These are phyloP conservation scores for Rhododendron henanense DNA, from an alignment of 148 eudicot species.

Conservation along the genomic window DNA sequence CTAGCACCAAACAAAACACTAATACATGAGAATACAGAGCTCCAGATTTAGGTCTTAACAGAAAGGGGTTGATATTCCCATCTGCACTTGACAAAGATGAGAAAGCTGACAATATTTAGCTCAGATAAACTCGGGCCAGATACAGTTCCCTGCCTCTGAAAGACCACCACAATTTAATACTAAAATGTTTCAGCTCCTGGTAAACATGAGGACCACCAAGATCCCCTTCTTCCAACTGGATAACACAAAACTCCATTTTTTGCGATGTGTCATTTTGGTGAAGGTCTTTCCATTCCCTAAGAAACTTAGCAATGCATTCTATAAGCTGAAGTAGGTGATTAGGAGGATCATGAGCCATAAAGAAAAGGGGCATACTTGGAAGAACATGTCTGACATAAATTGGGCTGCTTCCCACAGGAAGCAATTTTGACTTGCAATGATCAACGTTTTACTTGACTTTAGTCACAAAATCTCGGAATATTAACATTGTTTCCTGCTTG, in stretches of 20 bases:
- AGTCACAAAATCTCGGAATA: background rate
- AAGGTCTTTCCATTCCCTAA: background rate
- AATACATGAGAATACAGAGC: background rate
- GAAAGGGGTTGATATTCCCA: background rate
- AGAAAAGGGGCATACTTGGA: background rate
- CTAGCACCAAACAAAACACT: too few relatives aligned
- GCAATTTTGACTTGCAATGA: background rate
- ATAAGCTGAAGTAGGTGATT: background rate
- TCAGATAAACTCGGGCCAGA: background rate
- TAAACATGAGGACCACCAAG: background rate
- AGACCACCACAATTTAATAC: background rate
- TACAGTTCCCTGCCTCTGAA: background rate
- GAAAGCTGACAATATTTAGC: background rate
- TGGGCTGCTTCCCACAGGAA: background rate
- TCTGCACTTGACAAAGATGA: background rate
- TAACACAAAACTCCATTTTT: background rate
- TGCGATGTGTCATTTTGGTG: background rate
- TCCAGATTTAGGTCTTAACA: background rate
- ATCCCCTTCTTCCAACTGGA: background rate
- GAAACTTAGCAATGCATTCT: background rate
- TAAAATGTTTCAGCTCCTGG: background rate
- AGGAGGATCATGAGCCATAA: background rate
- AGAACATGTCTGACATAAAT: background rate
- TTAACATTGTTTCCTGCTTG: background rate
- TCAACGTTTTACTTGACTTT: background rate